Percentiles rank a stretch among this genome's conserved stretches.
Conservation (phyloP, 192 early-diverging fungal genomes). For the Coemansia guatemalensis region DNA sequence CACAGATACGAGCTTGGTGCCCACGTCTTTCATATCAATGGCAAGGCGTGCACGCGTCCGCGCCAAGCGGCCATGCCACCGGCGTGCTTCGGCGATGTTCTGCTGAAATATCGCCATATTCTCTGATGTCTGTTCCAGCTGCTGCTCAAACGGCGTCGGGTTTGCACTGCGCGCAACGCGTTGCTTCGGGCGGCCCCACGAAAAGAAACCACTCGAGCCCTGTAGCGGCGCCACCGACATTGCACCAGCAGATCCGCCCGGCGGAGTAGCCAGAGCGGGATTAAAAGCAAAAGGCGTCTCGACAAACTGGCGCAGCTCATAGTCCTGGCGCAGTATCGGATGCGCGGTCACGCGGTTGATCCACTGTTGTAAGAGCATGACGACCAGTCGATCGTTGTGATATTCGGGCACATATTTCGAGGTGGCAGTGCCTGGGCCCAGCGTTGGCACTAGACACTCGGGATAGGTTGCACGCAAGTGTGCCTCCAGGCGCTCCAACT, state of each 20-base stretch:
- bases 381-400: constrained; percentile 54
- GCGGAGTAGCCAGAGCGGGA: constrained; percentile 31
- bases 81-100: constrained; percentile 29
- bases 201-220: constrained; percentile 32
- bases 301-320: constrained; percentile 57
- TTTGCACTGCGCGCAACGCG: constrained; percentile 27
- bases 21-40: constrained; percentile 28
- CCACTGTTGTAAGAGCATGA: constrained; percentile 52
- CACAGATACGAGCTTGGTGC: constrained; percentile 43
- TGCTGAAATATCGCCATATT: constrained; percentile 42
- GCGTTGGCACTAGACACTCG: constrained; percentile 52
- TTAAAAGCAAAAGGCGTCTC: constrained; percentile 57
- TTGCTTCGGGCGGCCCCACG: constrained; percentile 33
- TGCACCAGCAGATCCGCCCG: constrained; percentile 14
- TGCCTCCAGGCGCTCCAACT: constrained; percentile 51
- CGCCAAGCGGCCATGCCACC: constrained; percentile 53
- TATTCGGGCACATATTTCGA: constrained; percentile 52
- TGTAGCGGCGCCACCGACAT: constrained; percentile 29
- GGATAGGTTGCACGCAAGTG: constrained; percentile 56
- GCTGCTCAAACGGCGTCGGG: constrained; percentile 39
- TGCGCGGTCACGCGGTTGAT: constrained; percentile 46
- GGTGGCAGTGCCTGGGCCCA: constrained; percentile 41
- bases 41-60: constrained; percentile 41
- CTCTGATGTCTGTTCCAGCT: constrained; percentile 32
- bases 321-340: constrained; percentile 53